Evolutionary conservation across 495 filamentous ascomycete genomes (phyloP).

Genomic region (Aspergillus kassunensis): DNA sequence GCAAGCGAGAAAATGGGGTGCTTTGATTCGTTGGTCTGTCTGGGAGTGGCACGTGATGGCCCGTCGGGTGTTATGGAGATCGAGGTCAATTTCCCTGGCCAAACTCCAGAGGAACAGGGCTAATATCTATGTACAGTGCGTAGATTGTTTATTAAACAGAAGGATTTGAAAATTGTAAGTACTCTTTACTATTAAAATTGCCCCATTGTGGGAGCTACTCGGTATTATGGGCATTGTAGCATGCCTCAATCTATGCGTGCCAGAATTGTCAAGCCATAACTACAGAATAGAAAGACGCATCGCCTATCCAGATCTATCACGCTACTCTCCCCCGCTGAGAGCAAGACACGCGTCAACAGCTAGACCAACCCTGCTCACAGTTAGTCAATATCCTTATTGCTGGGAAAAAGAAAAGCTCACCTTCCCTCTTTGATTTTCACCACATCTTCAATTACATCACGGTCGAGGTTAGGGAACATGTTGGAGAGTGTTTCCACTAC

Average conservation of each 20-base stretch:
- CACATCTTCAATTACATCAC: slow-evolving; percentile 90
- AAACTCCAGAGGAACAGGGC: too few relatives aligned
- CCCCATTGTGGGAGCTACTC: background rate
- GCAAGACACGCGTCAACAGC: slow-evolving; percentile 92
- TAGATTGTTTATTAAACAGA: too few relatives aligned
- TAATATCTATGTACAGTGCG: too few relatives aligned
- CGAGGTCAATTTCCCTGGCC: too few relatives aligned
- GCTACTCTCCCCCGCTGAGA: slow-evolving; percentile 50
- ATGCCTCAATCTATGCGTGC: background rate
- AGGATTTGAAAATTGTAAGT: background rate
- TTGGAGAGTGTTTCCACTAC: slow-evolving; percentile 87
- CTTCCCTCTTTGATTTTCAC: slow-evolving; percentile 87
- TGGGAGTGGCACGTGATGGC: slow-evolving; percentile 1
- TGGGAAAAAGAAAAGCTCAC: slow-evolving; percentile 47
- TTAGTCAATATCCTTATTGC: background rate
- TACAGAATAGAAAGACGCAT: background rate
- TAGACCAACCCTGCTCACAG: slow-evolving; percentile 64
- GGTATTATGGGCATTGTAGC: background rate
- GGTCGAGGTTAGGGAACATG: slow-evolving; percentile 91
- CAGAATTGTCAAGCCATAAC: background rate
- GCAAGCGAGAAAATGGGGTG: slow-evolving; percentile 27
- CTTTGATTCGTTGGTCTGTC: background rate
- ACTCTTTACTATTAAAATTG: background rate
- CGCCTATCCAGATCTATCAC: background rate
- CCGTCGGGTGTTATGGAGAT: too few relatives aligned